Base-by-base conservation (phyloP, 805 yeast species). In the Ogataea trehaloabstinens region DNA sequence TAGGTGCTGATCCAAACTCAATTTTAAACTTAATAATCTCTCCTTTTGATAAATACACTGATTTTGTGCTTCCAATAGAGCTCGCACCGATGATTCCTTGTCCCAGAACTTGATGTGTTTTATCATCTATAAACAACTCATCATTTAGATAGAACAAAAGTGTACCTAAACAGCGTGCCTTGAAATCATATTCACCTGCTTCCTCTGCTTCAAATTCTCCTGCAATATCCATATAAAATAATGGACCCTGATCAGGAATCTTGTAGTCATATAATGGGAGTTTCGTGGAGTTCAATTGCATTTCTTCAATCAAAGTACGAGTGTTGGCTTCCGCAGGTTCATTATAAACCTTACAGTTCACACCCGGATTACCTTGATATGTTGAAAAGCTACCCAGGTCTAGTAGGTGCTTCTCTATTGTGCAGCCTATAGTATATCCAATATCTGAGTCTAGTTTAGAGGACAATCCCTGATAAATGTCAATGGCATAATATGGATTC, bases 111-210 rank as follows among this genome's bases (percentile, higher is more conserved):
- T 71, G 76, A 20, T 58, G 46, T 31, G 72, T 67, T 49, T 65
- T 67, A 56, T 72, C 69, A 53, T 71, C 76, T 35, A 71, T 69
- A 29, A 71, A 50, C 35, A 71, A 57, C 44, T 68, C 55, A 40
- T 49, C 75, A 47, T 71, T 64, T 35, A 71, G 49, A 51, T 63
- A 72, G 24, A 72, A 35, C 46, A 63, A 62, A 11, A 72, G 69
- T 28, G 73, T 66, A 22, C 76, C 76, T 38, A 67, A 48, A 39
- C 66, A 54, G 5, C 66, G 51, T 36, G 64, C 58, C 11, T 72
- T 71, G 42, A 72, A 56, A 40, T 58, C 61, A 49, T 66, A 70
- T n/a, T 57, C 61, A 15, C 64, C 68, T 24, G 66, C 41, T 38
- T 58, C 67, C 19, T 63, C 68, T 4, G 74, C 63, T 7, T 49